Percentiles rank a stretch among this genome's conserved stretches.
These are phyloP conservation scores for Corylus americana DNA, from an alignment of 306 rosid genomes.

Conservation along the genomic window DNA sequence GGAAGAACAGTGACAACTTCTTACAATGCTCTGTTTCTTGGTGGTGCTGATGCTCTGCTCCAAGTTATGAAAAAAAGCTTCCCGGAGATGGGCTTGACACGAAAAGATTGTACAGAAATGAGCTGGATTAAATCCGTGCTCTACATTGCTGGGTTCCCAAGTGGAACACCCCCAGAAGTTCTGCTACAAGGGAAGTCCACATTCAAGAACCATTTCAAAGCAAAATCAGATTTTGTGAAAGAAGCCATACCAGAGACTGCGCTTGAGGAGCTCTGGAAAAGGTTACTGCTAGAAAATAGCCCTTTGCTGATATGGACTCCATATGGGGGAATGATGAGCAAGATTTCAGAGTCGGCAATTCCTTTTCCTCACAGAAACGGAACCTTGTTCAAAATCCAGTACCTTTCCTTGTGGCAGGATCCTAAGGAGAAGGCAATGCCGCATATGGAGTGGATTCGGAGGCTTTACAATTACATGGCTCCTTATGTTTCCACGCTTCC, in stretches of 20 bases:
- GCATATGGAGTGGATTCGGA: too few species aligned
- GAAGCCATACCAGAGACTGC: neutral
- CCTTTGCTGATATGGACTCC: neutral
- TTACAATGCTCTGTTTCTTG: neutral
- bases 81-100: slow-evolving; percentile 21
- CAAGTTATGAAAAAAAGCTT: slow-evolving; percentile 3
- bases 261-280: slow-evolving; percentile 1
- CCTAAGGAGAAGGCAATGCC: too few species aligned
- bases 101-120: slow-evolving; percentile 5
- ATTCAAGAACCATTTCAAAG: slow-evolving; percentile 1
- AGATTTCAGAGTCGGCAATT: too few species aligned
- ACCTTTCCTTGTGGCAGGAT: too few species aligned
- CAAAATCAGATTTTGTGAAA: slow-evolving; percentile 8
- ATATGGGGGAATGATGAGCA: neutral
- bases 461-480: too few species aligned
- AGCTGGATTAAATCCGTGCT: slow-evolving; percentile 20
- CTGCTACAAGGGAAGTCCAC: neutral
- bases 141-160: neutral
- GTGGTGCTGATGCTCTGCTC: neutral
- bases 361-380: too few species aligned
- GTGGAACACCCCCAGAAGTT: neutral
- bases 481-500: too few species aligned
- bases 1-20: neutral
- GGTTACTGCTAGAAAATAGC: neutral
- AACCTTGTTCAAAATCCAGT: too few species aligned